phyloP scores from a whole-genome alignment of 192 early-diverging fungal genomes.

The Backusella psychrophila region DNA sequence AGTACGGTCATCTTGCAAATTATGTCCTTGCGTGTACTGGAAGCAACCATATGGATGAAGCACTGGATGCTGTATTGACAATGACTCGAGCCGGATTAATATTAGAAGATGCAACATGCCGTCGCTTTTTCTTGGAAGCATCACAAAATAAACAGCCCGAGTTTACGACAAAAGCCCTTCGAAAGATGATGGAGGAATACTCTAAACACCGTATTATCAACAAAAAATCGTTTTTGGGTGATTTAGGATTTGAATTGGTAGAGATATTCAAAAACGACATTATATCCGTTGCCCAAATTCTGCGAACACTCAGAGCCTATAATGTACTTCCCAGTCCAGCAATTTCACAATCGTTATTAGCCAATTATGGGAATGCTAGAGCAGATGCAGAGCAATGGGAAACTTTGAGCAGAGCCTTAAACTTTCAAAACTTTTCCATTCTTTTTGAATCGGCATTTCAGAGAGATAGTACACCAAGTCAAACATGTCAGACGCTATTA shows the following conservation, averaged over 20 bases:
- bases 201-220: neutral
- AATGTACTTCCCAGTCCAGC: neutral
- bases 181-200: neutral
- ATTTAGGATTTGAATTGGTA: neutral
- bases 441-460: conserved; percentile 21
- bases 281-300: neutral
- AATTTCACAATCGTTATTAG: neutral
- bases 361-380: neutral
- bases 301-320: conserved; percentile 12
- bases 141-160: neutral
- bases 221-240: neutral
- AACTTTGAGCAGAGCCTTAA: neutral
- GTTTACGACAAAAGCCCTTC: neutral
- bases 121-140: conserved; percentile 3
- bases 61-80: conserved; percentile 8
- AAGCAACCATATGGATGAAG: neutral
- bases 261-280: neutral
- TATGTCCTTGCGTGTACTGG: conserved; percentile 23
- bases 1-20: conserved; percentile 34
- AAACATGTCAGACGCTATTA: conserved; percentile 6
- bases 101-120: conserved; percentile 14
- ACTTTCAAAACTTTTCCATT: neutral
- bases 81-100: conserved; percentile 18
- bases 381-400: neutral
- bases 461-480: neutral